phyloP scores from a whole-genome alignment of 257 asterid species.

The Solanum bulbocastanum region DNA sequence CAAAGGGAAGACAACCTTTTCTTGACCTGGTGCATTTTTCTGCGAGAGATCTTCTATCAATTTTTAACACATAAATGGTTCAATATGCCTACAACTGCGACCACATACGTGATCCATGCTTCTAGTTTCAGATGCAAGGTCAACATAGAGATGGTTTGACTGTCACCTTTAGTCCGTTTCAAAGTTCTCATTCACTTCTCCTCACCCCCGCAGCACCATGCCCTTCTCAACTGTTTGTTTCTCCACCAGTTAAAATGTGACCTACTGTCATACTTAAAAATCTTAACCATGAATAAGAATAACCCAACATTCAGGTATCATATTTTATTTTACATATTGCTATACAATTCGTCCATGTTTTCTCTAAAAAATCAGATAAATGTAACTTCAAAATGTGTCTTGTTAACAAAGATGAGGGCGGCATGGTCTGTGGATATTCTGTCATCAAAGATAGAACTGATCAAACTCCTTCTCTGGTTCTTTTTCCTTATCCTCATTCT shows the following conservation, averaged over 20 bases:
- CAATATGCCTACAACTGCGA: too few relatives aligned
- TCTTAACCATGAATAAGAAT: too few relatives aligned
- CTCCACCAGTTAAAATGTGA: neutral
- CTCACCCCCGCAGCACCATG: neutral
- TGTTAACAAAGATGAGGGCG: neutral
- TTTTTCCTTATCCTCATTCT: too few relatives aligned
- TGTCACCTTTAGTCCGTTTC: neutral
- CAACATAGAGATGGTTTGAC: neutral
- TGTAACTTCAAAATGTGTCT: neutral
- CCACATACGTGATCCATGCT: neutral
- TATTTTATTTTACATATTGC: too few relatives aligned
- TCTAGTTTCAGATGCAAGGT: neutral
- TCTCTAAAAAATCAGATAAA: neutral
- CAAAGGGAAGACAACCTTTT: neutral
- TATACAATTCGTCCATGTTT: neutral
- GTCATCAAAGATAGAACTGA: neutral
- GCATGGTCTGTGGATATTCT: neutral
- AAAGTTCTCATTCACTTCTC: neutral
- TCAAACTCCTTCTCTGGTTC: neutral
- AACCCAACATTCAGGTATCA: too few relatives aligned
- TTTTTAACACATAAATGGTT: neutral
- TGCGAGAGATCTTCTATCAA: neutral
- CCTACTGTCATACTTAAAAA: neutral
- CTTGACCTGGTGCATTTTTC: neutral
- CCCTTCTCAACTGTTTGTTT: neutral